A percentile compares a stretch with the other conserved stretches of the same genome.
Conservation (phyloP, 805 yeast species). For the Lachancea kluyveri region DNA sequence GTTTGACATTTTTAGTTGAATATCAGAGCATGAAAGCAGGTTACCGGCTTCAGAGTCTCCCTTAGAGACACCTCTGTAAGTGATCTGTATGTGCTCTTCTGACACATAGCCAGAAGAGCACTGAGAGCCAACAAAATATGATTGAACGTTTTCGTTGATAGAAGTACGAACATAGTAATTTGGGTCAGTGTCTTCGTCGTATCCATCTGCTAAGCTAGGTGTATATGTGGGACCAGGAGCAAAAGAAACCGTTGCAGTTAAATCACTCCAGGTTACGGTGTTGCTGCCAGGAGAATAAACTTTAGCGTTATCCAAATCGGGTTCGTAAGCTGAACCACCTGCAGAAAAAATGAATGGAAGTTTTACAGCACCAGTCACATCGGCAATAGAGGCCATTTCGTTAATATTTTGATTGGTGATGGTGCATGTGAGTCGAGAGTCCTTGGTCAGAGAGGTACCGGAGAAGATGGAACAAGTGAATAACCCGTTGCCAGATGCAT, state of each 20-base stretch:
- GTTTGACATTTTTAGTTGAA: no score
- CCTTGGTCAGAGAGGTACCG: slow-evolving; percentile 7
- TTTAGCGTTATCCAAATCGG: slow-evolving; percentile 6
- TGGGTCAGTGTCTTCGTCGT: no score
- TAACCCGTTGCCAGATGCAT: slow-evolving; percentile 3
- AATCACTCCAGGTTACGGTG: slow-evolving; percentile 8
- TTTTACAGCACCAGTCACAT: slow-evolving; percentile 5
- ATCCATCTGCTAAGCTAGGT: no score
- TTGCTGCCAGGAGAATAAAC: slow-evolving; percentile 7
- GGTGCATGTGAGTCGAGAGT: slow-evolving; percentile 9
- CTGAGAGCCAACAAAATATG: no score
- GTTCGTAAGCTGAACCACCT: slow-evolving; percentile 7
- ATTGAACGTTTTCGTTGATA: no score
- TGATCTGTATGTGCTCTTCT: no score
- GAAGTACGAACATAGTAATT: no score
- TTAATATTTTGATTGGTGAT: slow-evolving; percentile 6
- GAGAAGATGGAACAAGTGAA: slow-evolving; percentile 7
- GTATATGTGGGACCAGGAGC: no score
- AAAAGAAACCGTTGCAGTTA: slow-evolving; percentile 10
- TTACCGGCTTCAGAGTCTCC: no score
- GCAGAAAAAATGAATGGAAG: slow-evolving; percentile 10
- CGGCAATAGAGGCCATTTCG: slow-evolving; percentile 7
- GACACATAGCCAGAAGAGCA: no score
- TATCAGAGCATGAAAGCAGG: no score
- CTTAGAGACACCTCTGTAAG: no score